Evolutionary conservation across 2,329 filamentous ascomycete species (phyloP).

Genomic region (Elsinoe ampelina): DNA sequence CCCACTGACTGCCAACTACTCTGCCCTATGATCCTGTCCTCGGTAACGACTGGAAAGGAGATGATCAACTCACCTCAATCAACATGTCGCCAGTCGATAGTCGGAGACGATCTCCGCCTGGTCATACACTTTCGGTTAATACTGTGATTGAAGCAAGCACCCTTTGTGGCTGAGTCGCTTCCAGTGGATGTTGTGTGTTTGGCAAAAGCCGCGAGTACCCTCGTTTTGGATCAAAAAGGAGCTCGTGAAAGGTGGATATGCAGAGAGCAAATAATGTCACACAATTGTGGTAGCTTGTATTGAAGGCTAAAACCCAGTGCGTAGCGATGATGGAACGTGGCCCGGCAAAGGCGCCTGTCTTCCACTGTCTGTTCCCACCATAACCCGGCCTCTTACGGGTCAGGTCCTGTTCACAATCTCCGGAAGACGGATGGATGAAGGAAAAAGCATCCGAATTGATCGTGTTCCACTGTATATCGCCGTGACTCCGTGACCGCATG

Average conservation of each 20-base stretch:
- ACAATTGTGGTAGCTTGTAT: slow-evolving; percentile 2
- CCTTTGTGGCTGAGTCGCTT: slow-evolving; percentile 3
- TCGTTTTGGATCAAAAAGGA: not conserved
- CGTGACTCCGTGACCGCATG: not conserved
- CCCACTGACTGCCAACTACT: not conserved
- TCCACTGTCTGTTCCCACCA: not conserved
- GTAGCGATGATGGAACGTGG: slow-evolving; percentile 11
- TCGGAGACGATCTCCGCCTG: not conserved
- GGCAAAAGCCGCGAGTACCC: not conserved
- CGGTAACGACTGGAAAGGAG: not conserved
- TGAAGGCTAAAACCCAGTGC: slow-evolving; percentile 5
- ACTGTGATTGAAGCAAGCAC: not conserved
- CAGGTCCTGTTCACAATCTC: not conserved
- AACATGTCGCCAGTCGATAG: not conserved
- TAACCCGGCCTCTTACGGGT: not conserved
- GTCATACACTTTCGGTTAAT: not conserved
- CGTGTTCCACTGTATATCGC: not conserved
- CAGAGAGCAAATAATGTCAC: not conserved
- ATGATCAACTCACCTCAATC: slow-evolving; percentile 9
- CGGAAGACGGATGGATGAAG: not conserved
- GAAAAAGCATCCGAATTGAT: not conserved
- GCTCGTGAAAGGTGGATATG: not conserved
- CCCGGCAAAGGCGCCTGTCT: slow-evolving; percentile 2
- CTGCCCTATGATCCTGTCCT: not conserved
- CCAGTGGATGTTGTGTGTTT: not conserved